These are phyloP conservation scores for Mangifera indica DNA, from an alignment of 345 rosid species.

Conservation along the genomic window DNA sequence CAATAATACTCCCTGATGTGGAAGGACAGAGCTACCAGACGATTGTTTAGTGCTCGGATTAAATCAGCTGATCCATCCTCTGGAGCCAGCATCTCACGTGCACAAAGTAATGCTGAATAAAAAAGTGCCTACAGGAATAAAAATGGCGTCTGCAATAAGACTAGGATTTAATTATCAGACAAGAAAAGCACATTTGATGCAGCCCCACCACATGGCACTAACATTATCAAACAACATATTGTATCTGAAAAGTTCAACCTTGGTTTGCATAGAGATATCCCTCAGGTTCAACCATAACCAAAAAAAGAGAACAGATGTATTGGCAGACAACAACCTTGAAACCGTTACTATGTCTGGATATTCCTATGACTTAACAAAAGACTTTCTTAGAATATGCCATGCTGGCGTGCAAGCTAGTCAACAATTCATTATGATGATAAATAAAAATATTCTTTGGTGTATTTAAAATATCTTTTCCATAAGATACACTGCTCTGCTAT, in stretches of 20 bases:
- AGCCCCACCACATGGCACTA: not conserved
- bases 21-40: slow-evolving; percentile 83
- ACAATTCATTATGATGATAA: too few species aligned
- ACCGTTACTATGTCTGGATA: not conserved
- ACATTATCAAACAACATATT: not conserved
- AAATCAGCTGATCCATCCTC: slow-evolving; percentile 92
- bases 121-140: slow-evolving; percentile 65
- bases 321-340: not conserved
- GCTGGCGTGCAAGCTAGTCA: too few species aligned
- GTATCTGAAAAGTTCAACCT: too few species aligned
- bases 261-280: not conserved
- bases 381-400: not conserved
- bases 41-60: slow-evolving; percentile 73
- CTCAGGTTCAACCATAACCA: not conserved
- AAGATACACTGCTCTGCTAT: too few species aligned
- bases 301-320: too few species aligned
- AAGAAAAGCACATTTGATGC: not conserved
- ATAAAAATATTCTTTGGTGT: too few species aligned
- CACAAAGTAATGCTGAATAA: slow-evolving; percentile 78
- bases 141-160: not conserved
- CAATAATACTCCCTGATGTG: slow-evolving; percentile 95
- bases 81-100: slow-evolving; percentile 87
- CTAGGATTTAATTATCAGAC: not conserved
- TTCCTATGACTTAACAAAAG: not conserved
- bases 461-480: too few species aligned